Evolutionary conservation across 371 early-diverging fungal species (phyloP), one percentile per base, ranked within the genome.

Genomic region (Saksenaea oblongispora): DNA sequence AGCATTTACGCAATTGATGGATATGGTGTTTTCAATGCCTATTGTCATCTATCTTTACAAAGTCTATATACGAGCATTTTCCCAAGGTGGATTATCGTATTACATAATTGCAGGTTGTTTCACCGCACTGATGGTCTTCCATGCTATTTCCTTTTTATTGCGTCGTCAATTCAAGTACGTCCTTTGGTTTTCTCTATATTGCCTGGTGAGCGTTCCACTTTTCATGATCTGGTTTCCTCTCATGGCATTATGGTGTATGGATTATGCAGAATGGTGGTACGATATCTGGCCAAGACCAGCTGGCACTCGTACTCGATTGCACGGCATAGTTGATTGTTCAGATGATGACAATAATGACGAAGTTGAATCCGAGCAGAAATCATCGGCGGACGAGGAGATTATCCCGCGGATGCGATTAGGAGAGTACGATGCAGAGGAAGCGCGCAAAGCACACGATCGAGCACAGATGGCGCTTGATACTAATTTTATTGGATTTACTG

Each of bases 171-270:
- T 78, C 61, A 78, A 76, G 54, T 79, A 82, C 54, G 72, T 79
- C 3, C 22, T 78, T 3, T 82, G 79, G 83, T 75, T 82, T 53
- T 44, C 72, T 5, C 27, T 82, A 9, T 79, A 82, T 41, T 72
- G 79, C 56, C 35, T 78, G 2, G 37, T 74, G 13, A 64, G 75
- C 0, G 63, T 78, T 2, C 83, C 83, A 1, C 57, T 82, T 1
- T 82, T 76, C 63, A 65, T 62, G 14, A 61, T 79, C 1, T 78
- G 74, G 72, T 82, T 79, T 28, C 83, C 83, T 3, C 17, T 82
- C 4, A 39, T 76, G 9, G 74, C 83, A 5, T 26, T 72, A 5
- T 79, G 79, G 80, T 61, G 67, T n/a, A 73, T 70, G 17, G 70
- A 82, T 39, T 61, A 73, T 66, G 71, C 75, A 8, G 65, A 72